Evolutionary conservation across 306 rosid species (phyloP).

Genomic region (Dicorynia guianensis): DNA sequence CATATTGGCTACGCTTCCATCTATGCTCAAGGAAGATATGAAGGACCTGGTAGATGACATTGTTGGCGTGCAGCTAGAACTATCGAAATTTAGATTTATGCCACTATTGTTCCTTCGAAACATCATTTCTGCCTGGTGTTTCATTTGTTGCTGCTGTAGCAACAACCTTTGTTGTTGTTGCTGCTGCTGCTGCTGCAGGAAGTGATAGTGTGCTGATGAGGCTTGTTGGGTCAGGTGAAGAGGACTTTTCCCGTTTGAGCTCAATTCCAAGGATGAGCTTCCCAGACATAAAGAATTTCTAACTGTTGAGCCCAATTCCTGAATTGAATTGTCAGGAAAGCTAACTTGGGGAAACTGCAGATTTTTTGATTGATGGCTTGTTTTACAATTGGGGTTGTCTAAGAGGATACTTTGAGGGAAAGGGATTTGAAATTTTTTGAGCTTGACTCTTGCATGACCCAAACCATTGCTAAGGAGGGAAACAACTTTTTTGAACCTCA

Average conservation of each 20-base stretch:
- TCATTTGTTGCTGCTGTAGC: slow-evolving; percentile 72
- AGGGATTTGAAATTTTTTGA: slow-evolving; percentile 58
- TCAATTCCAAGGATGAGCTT: slow-evolving; percentile 73
- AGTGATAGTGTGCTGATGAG: slow-evolving; percentile 62
- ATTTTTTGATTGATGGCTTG: slow-evolving; percentile 52
- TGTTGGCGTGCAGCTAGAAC: slow-evolving; percentile 87
- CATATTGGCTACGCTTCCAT: slow-evolving; percentile 58
- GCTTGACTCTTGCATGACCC: slow-evolving; percentile 89
- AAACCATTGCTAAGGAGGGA: slow-evolving; percentile 74
- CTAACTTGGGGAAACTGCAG: slow-evolving; percentile 56
- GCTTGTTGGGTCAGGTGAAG: slow-evolving; percentile 62
- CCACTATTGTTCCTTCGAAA: slow-evolving; percentile 78
- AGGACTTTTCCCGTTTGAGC: slow-evolving; percentile 73
- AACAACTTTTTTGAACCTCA: slow-evolving; percentile 85
- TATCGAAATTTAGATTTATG: slow-evolving; percentile 83
- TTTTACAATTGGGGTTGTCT: slow-evolving; percentile 67
- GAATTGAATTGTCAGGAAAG: slow-evolving; percentile 61
- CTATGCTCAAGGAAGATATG: slow-evolving; percentile 31
- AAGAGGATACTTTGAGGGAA: slow-evolving; percentile 67
- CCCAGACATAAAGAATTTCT: slow-evolving; percentile 61
- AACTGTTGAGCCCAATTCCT: slow-evolving; percentile 56
- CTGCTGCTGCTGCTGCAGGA: slow-evolving; percentile 79
- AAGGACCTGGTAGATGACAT: slow-evolving; percentile 94
- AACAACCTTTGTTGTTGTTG: slow-evolving; percentile 71
- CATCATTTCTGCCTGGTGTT: slow-evolving; percentile 80